These are phyloP conservation scores for Ophiocordyceps australis DNA, from an alignment of 2,329 filamentous ascomycete species.

Conservation along the genomic window DNA sequence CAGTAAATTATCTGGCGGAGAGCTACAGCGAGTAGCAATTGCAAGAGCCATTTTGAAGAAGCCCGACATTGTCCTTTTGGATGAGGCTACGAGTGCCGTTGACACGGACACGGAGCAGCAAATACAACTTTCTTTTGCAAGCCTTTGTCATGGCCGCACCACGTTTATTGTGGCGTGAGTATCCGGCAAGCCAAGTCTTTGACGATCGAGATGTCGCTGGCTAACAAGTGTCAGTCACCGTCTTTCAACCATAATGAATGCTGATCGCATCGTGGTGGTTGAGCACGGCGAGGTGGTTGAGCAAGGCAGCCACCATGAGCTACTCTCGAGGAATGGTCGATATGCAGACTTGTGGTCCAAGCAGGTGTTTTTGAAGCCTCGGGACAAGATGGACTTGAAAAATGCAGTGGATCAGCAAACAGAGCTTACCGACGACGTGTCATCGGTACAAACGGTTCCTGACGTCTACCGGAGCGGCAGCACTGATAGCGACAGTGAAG, in stretches of 20 bases:
- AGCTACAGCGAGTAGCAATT: slow-evolving; percentile 49
- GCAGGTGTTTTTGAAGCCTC: slow-evolving; percentile 35
- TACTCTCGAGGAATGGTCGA: slow-evolving; percentile 38
- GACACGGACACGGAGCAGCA: slow-evolving; percentile 52
- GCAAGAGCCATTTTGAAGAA: slow-evolving; percentile 56
- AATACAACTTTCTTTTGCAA: slow-evolving; percentile 42
- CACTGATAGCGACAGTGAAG: slow-evolving; percentile 7
- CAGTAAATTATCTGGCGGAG: slow-evolving; percentile 45
- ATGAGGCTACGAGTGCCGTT: slow-evolving; percentile 65
- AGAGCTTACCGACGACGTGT: slow-evolving; percentile 17
- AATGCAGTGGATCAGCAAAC: slow-evolving; percentile 4
- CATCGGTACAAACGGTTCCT: slow-evolving; percentile 14
- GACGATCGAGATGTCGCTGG: too few species aligned
- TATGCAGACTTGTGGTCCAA: slow-evolving; percentile 50
- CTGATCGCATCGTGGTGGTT: slow-evolving; percentile 49
- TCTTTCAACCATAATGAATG: slow-evolving; percentile 53
- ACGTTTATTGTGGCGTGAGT: slow-evolving; percentile 47
- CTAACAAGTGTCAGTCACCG: slow-evolving; percentile 30
- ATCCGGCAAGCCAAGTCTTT: neutral
- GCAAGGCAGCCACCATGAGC: slow-evolving; percentile 39
- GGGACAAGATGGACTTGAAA: slow-evolving; percentile 11
- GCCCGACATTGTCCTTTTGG: slow-evolving; percentile 58
- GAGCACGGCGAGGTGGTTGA: slow-evolving; percentile 44
- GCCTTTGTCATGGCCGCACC: slow-evolving; percentile 40
- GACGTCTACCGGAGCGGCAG: slow-evolving; percentile 12